Percentiles rank a stretch among this genome's conserved stretches.
Conservation (phyloP, 2,329 filamentous ascomycete genomes). For the Samsoniella hepiali region DNA sequence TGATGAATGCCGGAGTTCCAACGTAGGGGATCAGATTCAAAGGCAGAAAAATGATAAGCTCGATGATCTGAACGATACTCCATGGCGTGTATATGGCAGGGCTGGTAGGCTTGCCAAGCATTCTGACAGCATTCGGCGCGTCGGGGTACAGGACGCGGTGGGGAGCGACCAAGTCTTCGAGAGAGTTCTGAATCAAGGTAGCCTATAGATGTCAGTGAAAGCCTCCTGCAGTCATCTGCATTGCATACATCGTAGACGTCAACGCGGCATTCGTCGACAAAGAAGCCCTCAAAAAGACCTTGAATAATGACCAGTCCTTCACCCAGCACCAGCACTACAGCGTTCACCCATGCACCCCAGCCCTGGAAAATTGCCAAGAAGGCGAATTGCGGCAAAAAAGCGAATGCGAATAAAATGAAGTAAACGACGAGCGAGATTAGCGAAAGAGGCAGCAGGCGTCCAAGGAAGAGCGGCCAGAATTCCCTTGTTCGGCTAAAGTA, state of each 20-base stretch:
- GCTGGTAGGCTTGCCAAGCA: slow-evolving; percentile 76
- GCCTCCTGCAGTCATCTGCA: slow-evolving; percentile 16
- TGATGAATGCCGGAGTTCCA: slow-evolving; percentile 79
- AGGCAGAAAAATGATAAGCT: slow-evolving; percentile 74
- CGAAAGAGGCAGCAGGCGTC: slow-evolving; percentile 75
- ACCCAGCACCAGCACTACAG: slow-evolving; percentile 81
- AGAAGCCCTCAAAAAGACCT: slow-evolving; percentile 73
- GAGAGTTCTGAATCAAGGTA: slow-evolving; percentile 71
- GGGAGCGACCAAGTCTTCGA: slow-evolving; percentile 64
- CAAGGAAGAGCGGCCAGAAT: slow-evolving; percentile 76
- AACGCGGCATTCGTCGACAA: slow-evolving; percentile 74
- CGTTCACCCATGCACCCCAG: slow-evolving; percentile 83
- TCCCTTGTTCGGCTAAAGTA: slow-evolving; percentile 77
- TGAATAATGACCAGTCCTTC: slow-evolving; percentile 70
- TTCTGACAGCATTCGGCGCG: slow-evolving; percentile 69
- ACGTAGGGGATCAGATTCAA: slow-evolving; percentile 84
- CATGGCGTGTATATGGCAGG: slow-evolving; percentile 82
- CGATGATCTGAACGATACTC: slow-evolving; percentile 83
- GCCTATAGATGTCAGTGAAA: slow-evolving; percentile 39
- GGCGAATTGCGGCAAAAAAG: slow-evolving; percentile 84
- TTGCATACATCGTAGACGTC: slow-evolving; percentile 75
- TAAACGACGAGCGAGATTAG: slow-evolving; percentile 82
- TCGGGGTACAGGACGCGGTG: slow-evolving; percentile 65
- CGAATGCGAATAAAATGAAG: slow-evolving; percentile 79
- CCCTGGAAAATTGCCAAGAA: slow-evolving; percentile 89